Evolutionary conservation across 768 basidiomycete genomes (phyloP).

Genomic region (Termitomyces sp.): DNA sequence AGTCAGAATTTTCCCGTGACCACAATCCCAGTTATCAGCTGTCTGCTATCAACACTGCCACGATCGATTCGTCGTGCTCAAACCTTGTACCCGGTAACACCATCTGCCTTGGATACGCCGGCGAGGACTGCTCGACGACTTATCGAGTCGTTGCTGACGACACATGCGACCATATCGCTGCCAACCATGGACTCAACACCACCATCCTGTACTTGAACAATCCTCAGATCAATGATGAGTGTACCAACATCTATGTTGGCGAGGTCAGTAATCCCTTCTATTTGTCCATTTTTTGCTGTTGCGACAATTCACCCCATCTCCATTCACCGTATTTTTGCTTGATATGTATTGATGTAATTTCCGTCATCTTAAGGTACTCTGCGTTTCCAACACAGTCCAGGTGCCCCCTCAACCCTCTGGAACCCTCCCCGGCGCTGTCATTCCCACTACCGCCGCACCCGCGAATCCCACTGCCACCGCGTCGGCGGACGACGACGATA

Average conservation of each 20-base stretch:
- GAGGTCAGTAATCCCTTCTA: constrained; percentile 48
- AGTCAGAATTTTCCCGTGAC: constrained; percentile 2
- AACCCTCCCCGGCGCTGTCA: constrained; percentile 21
- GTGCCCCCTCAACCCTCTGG: constrained; percentile 40
- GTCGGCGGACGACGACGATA: constrained; percentile 31
- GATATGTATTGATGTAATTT: background rate
- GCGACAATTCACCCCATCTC: background rate
- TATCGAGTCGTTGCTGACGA: constrained; percentile 57
- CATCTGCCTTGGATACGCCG: constrained; percentile 60
- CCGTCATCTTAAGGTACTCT: constrained; percentile 42
- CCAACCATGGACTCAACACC: constrained; percentile 38
- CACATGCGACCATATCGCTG: constrained; percentile 52
- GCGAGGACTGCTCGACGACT: constrained; percentile 60
- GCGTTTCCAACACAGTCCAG: constrained; percentile 36
- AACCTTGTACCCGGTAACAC: constrained; percentile 50
- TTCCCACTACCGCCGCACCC: constrained; percentile 30
- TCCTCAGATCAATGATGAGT: constrained; percentile 59
- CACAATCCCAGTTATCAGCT: constrained; percentile 62
- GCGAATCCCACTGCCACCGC: constrained; percentile 22
- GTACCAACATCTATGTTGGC: constrained; percentile 70
- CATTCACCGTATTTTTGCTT: background rate
- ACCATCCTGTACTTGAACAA: constrained; percentile 66
- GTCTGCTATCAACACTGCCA: constrained; percentile 51
- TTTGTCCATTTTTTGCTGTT: no score
- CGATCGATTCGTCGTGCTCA: constrained; percentile 50